These are phyloP conservation scores for Seiridium unicorne DNA, from an alignment of 2,329 filamentous ascomycete species.

Conservation along the genomic window DNA sequence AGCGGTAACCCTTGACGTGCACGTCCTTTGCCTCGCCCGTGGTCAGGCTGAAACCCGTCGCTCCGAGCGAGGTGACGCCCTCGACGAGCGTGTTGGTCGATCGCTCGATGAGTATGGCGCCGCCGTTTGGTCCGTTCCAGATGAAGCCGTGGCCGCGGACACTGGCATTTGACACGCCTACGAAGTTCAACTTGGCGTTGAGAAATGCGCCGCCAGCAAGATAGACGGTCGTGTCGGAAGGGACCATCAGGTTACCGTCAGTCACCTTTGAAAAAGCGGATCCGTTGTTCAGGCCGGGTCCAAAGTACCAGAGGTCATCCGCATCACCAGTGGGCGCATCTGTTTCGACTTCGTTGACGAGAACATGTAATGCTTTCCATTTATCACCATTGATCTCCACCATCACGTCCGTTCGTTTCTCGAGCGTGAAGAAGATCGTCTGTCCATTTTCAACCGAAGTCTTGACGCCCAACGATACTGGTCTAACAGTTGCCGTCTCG, in stretches of 20 bases:
- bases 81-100: not conserved
- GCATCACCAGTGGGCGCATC: not conserved
- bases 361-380: not conserved
- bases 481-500: not conserved
- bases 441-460: not conserved
- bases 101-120: not conserved
- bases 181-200: not conserved
- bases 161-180: not conserved
- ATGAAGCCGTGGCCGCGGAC: not conserved
- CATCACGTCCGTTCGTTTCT: not conserved
- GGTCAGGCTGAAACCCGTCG: not conserved
- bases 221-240: not conserved
- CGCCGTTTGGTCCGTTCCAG: not conserved
- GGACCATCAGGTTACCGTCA: not conserved
- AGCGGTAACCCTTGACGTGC: not conserved
- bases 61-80: not conserved
- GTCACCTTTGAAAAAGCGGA: not conserved
- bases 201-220: not conserved
- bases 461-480: not conserved
- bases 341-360: not conserved
- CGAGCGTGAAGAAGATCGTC: not conserved
- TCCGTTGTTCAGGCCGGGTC: not conserved
- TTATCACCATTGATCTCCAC: not conserved
- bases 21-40: not conserved
- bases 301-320: not conserved